phyloP scores from a whole-genome alignment of 305 asterid species.

The Solanum hybrid region DNA sequence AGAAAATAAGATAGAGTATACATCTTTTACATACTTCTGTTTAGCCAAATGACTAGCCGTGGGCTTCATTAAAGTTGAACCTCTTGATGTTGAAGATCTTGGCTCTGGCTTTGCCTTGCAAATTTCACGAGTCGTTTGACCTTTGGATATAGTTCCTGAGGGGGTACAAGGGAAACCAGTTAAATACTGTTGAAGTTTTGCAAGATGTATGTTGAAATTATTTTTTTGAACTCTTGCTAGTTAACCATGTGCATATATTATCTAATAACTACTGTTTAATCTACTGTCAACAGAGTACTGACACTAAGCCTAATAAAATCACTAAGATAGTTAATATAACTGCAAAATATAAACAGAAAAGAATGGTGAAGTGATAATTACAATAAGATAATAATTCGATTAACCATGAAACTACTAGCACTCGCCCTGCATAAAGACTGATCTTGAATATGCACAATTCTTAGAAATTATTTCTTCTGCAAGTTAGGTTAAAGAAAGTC shows the following conservation, averaged over 20 bases:
- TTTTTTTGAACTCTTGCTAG: background rate
- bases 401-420: background rate
- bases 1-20: constrained; percentile 21
- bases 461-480: background rate
- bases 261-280: background rate
- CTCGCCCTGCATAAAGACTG: background rate
- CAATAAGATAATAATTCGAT: background rate
- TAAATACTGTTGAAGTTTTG: background rate
- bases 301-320: background rate
- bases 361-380: background rate
- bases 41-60: constrained; percentile 90
- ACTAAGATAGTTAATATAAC: background rate
- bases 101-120: constrained; percentile 29
- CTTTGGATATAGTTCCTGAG: constrained; percentile 21
- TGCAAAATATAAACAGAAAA: background rate
- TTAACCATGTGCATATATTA: background rate
- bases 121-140: constrained; percentile 7
- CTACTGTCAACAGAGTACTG: background rate
- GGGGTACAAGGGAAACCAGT: background rate
- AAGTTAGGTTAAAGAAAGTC: background rate
- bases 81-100: constrained; percentile 26
- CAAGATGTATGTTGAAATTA: background rate
- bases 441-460: background rate
- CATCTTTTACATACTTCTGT: constrained; percentile 29
- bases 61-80: constrained; percentile 65